Conservation (phyloP, 1,139 yeast genomes). For the Sugiyamaella castrensis region DNA sequence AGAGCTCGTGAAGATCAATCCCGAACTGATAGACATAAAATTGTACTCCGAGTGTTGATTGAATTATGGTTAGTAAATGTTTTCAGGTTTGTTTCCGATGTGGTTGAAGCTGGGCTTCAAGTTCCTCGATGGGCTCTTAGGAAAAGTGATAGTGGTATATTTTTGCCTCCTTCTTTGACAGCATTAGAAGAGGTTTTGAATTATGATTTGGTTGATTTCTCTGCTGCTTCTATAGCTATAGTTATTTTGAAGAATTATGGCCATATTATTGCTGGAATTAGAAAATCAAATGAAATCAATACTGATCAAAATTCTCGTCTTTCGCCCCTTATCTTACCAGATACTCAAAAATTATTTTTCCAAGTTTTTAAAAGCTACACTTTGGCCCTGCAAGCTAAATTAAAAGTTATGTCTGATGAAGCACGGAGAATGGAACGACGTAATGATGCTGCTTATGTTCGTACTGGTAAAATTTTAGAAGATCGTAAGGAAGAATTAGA, state of each 20-base stretch:
- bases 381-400: slow-evolving; percentile 43
- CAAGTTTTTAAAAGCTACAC: slow-evolving; percentile 49
- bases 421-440: slow-evolving; percentile 41
- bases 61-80: slow-evolving; percentile 64
- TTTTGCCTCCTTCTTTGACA: slow-evolving; percentile 45
- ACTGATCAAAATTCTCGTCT: neutral
- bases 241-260: slow-evolving; percentile 53
- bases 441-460: slow-evolving; percentile 55
- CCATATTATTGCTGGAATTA: slow-evolving; percentile 18
- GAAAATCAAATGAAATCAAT: slow-evolving; percentile 13
- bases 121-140: slow-evolving; percentile 43
- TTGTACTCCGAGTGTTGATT: slow-evolving; percentile 51
- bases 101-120: slow-evolving; percentile 28
- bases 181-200: slow-evolving; percentile 55
- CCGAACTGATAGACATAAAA: slow-evolving; percentile 47
- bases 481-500: slow-evolving; percentile 49
- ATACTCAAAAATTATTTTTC: slow-evolving; percentile 29
- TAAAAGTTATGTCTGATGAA: slow-evolving; percentile 40
- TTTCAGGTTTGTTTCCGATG: slow-evolving; percentile 26
- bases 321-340: slow-evolving; percentile 21
- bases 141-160: slow-evolving; percentile 27
- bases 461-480: slow-evolving; percentile 63
- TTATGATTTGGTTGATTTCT: slow-evolving; percentile 38
- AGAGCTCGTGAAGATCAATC: slow-evolving; percentile 47
- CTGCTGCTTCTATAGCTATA: slow-evolving; percentile 49